Conservation (phyloP, 2,329 filamentous ascomycete species). For the Paraconiothyrium sp. region DNA sequence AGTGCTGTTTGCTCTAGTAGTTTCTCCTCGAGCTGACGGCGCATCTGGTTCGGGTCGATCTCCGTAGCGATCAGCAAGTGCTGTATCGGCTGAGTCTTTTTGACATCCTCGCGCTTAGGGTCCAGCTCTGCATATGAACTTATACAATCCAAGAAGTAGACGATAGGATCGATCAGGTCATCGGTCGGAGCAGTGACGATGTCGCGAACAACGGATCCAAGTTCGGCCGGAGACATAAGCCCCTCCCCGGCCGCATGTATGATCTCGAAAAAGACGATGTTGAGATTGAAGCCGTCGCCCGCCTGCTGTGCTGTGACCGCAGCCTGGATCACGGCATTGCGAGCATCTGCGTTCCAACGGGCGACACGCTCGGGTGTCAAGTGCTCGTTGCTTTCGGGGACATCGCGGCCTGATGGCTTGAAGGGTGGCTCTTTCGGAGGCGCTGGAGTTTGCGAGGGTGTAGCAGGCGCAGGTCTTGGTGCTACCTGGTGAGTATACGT, state of each 20-base stretch:
- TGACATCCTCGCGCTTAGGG: conserved; percentile 61
- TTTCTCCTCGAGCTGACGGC: conserved; percentile 81
- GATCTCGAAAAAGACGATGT: conserved; percentile 84
- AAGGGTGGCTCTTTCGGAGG: conserved; percentile 49
- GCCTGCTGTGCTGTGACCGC: conserved; percentile 71
- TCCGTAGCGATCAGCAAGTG: conserved; percentile 76
- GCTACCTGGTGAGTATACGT: conserved; percentile 29
- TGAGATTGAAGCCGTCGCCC: conserved; percentile 74
- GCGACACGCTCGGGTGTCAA: conserved; percentile 75
- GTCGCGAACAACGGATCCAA: conserved; percentile 76
- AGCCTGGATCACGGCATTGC: conserved; percentile 71
- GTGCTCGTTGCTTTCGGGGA: conserved; percentile 74
- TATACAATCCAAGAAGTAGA: conserved; percentile 83
- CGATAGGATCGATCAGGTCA: conserved; percentile 58
- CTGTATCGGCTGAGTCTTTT: conserved; percentile 64
- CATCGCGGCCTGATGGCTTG: conserved; percentile 24
- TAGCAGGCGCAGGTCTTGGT: conserved; percentile 29
- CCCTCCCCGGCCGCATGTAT: conserved; percentile 77
- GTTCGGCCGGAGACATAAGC: conserved; percentile 72
- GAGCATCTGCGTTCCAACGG: conserved; percentile 74
- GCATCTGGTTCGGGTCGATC: conserved; percentile 77
- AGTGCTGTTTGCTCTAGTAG: conserved; percentile 80
- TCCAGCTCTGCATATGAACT: conserved; percentile 70
- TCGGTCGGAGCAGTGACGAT: conserved; percentile 67
- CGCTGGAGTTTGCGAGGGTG: conserved; percentile 27